These are phyloP conservation scores for Hapsidospora chrysogenum DNA, from an alignment of 495 filamentous ascomycete species.

Conservation along the genomic window DNA sequence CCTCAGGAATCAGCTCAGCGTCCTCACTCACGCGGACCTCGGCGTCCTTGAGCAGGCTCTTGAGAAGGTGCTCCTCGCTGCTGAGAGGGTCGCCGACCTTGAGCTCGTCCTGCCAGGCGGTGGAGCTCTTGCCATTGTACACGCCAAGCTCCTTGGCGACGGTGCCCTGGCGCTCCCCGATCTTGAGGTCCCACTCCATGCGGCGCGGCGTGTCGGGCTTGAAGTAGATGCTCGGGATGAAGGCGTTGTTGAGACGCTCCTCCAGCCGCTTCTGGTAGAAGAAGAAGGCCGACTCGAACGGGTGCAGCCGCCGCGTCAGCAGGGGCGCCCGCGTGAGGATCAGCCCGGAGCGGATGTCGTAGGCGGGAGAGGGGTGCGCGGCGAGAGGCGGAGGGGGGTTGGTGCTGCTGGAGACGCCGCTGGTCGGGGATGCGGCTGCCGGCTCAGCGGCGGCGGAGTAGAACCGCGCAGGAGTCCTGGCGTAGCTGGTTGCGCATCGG, in stretches of 20 bases:
- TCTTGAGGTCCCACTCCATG: constrained; percentile 80
- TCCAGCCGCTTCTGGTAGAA: constrained; percentile 96
- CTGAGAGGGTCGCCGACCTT: constrained; percentile 50
- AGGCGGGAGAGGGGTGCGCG: constrained; percentile 17
- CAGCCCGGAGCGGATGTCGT: constrained; percentile 59
- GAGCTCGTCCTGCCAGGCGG: constrained; percentile 85
- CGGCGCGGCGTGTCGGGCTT: constrained; percentile 75
- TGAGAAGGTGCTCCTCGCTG: constrained; percentile 33
- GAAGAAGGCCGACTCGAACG: constrained; percentile 84
- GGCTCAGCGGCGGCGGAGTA: constrained; percentile 12
- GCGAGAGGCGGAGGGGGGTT: constrained; percentile 6
- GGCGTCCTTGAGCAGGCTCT: constrained; percentile 54
- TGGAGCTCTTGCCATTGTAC: constrained; percentile 62
- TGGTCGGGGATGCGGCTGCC: constrained; percentile 3
- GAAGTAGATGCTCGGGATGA: constrained; percentile 90
- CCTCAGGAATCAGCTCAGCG: constrained; percentile 40
- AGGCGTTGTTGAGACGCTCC: constrained; percentile 78
- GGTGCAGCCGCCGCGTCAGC: constrained; percentile 64
- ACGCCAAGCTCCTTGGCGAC: constrained; percentile 69
- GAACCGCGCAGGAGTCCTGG: constrained; percentile 9
- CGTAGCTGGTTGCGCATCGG: constrained; percentile 10
- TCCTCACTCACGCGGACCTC: constrained; percentile 48
- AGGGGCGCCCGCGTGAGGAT: constrained; percentile 79
- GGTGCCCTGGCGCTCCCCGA: constrained; percentile 48
- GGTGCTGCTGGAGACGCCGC: constrained; percentile 1